Percentiles rank a stretch among this genome's conserved stretches.
Evolutionary conservation across 179 eudicot genomes (phyloP).

Genomic region (Silene coronaria): DNA sequence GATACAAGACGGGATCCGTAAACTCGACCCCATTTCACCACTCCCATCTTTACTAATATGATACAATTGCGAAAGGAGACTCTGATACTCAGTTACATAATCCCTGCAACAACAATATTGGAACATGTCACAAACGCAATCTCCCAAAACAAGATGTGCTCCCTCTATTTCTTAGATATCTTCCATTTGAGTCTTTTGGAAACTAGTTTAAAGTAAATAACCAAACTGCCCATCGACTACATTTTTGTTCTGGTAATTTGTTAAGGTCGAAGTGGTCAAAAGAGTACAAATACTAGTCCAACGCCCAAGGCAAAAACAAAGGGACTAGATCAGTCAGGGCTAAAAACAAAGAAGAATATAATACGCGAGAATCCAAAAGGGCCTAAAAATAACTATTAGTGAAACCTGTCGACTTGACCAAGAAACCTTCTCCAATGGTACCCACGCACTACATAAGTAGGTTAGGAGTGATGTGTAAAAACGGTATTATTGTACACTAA

Average conservation of each 20-base stretch:
- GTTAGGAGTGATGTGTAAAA: background rate
- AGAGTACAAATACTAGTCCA: background rate
- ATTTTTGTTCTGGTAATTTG: background rate
- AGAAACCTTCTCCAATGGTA: background rate
- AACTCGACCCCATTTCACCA: slow-evolving; percentile 14
- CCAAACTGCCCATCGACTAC: background rate
- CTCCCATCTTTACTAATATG: slow-evolving; percentile 17
- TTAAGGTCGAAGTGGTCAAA: background rate
- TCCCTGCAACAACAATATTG: slow-evolving; percentile 16
- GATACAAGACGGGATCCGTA: background rate
- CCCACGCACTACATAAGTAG: background rate
- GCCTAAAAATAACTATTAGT: background rate
- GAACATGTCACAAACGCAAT: background rate
- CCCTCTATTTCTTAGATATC: background rate
- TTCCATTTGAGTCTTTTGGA: background rate
- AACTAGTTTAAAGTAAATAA: background rate
- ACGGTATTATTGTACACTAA: background rate
- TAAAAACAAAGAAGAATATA: too few species aligned
- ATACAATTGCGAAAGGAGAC: slow-evolving; percentile 28
- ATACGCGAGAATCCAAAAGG: background rate
- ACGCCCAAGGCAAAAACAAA: background rate
- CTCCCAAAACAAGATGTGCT: background rate
- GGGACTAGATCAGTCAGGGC: background rate
- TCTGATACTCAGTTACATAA: background rate
- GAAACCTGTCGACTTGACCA: background rate